Evolutionary conservation across 2,329 filamentous ascomycete species (phyloP).

Genomic region (Xylaria arbuscula): DNA sequence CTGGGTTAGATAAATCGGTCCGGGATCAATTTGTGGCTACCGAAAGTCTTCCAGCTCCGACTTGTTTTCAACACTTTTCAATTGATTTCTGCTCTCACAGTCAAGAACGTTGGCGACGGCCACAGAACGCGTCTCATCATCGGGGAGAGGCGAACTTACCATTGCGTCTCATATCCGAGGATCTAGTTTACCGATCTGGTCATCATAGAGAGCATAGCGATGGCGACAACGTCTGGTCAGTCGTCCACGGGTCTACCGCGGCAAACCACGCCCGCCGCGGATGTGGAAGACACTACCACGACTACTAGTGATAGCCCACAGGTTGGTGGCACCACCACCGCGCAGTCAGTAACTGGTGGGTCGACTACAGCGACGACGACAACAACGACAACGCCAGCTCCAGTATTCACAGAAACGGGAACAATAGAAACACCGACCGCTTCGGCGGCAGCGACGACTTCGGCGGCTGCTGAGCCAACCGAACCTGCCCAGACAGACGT

Average conservation of each 20-base stretch:
- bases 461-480: constrained; percentile 1
- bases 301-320: constrained; percentile 23
- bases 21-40: constrained; percentile 19
- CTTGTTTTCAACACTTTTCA: constrained; percentile 6
- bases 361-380: constrained; percentile 5
- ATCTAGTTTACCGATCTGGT: neutral
- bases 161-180: neutral
- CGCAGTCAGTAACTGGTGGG: constrained; percentile 19
- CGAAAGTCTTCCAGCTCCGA: constrained; percentile 8
- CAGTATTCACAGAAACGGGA: constrained; percentile 2
- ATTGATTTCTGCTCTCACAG: constrained; percentile 12
- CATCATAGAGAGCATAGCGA: neutral
- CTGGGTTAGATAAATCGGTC: constrained; percentile 15
- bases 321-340: constrained; percentile 7
- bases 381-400: constrained; percentile 9
- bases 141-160: neutral
- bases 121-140: neutral
- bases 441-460: constrained; percentile 3
- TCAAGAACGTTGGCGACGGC: neutral
- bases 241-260: constrained; percentile 24
- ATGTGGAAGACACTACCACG: constrained; percentile 19
- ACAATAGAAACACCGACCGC: constrained; percentile 7
- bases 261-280: constrained; percentile 29
- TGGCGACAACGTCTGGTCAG: constrained; percentile 28
- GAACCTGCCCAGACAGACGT: constrained; percentile 27